Evolutionary conservation across 768 basidiomycete species (phyloP), one percentile per base, ranked within the genome.

Genomic region (Crepidotus variabilis): DNA sequence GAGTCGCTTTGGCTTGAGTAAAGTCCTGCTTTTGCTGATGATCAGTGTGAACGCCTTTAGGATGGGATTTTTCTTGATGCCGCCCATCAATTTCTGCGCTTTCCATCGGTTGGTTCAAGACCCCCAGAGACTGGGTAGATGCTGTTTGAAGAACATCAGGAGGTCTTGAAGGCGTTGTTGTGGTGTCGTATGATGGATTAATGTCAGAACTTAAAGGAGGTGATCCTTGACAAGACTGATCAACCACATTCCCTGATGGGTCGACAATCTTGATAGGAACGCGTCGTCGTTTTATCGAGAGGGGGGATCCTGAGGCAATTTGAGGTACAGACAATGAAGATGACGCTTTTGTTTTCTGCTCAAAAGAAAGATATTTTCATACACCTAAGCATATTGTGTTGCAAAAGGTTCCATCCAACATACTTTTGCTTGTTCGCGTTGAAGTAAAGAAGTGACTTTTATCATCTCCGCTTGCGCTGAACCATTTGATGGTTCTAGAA

Each of bases 251-350:
- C 0, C 51, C 50, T 11, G 66, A 53, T 5, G 70, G 59, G 23
- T 86, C 84, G 2, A 87, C 67, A 22, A 87, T 82, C 45, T 76
- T 73, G 35, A 88, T 88, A 0, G 88, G 88, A 10, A 90, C 75
- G 18, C 86, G 80, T 43, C 85, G 77, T 22, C 83, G 77, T 63
- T 75, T 78, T 8, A 74, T 71, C 14, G 50, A 57, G 33, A 50
- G 56, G 6, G 35, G 53, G 28, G 51, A 50, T 51, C 56, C 57
- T 50, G 60, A 57, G 52, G 61, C 50, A 5, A 64, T 55, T 23
- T 55, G 50, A 43, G 62, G 52, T 28, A 52, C 21, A 59, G 53
- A 55, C 58, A 60, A 43, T 57, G 62, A n/a, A 60, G 65, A 20
- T 59, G 59, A 64, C 34, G 63, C 21, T 60, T 60, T 65, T 36